Conservation (phyloP, 2,329 filamentous ascomycete genomes). For the Graphilbum sp. region DNA sequence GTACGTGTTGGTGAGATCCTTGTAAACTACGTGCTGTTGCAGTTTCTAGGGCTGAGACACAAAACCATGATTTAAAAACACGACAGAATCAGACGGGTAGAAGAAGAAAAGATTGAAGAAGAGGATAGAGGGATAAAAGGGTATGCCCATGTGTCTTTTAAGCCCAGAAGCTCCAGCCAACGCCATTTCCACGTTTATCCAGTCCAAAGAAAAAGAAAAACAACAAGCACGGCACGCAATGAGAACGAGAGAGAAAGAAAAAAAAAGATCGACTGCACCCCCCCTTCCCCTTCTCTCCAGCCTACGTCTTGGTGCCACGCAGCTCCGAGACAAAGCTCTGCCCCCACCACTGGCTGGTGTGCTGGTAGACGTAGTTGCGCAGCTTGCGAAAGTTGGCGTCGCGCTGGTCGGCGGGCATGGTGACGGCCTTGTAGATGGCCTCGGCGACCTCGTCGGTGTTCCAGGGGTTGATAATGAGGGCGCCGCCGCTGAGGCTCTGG, state of each 20-base stretch:
- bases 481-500: constrained; percentile 85
- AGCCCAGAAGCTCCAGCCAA: background rate
- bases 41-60: no score
- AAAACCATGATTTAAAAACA: no score
- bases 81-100: no score
- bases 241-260: background rate
- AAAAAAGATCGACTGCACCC: background rate
- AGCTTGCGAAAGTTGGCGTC: constrained; percentile 80
- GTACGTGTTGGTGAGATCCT: no score
- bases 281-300: background rate
- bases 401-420: constrained; percentile 81
- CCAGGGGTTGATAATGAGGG: constrained; percentile 94
- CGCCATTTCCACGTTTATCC: background rate
- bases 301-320: constrained; percentile 5
- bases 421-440: constrained; percentile 90
- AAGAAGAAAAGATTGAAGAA: background rate
- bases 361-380: constrained; percentile 91
- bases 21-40: no score
- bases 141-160: background rate
- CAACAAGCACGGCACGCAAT: background rate
- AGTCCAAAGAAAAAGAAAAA: background rate
- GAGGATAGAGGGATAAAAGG: background rate
- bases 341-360: constrained; percentile 95
- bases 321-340: constrained; percentile 82
- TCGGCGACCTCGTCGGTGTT: constrained; percentile 92